Percentiles rank a stretch among this genome's conserved stretches.
Evolutionary conservation across 441 rosid species (phyloP).

Genomic region (Corymbia citriodora): DNA sequence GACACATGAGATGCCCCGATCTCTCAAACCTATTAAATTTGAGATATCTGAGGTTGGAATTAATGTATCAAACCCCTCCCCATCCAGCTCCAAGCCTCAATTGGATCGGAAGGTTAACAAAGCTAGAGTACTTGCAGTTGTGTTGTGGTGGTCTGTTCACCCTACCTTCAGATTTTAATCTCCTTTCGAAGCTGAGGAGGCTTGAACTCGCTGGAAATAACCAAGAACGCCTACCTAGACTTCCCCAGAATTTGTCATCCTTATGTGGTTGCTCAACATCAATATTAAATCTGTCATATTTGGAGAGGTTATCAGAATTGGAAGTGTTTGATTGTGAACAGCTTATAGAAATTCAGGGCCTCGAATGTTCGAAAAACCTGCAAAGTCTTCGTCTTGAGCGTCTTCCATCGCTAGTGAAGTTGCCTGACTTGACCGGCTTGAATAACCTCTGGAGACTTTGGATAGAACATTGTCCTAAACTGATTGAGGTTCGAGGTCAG

Average conservation of each 20-base stretch:
- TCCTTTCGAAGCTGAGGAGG: not conserved
- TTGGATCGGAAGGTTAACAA: not conserved
- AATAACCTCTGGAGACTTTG: fast-evolving
- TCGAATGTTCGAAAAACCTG: not conserved
- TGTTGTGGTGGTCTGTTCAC: fast-evolving
- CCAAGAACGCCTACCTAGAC: not conserved
- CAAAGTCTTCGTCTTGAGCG: fast-evolving
- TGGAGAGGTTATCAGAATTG: not conserved
- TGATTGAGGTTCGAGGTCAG: too few relatives aligned
- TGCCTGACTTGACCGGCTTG: not conserved
- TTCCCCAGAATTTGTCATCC: not conserved
- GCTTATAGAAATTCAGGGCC: not conserved
- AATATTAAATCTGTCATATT: not conserved
- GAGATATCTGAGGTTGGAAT: not conserved
- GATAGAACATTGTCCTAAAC: not conserved
- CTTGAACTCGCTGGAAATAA: fast-evolving
- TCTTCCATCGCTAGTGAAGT: not conserved
- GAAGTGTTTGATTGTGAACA: fast-evolving
- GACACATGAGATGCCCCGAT: not conserved
- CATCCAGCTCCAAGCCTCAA: not conserved
- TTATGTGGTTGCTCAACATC: fast-evolving
- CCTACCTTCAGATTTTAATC: not conserved
- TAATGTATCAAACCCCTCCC: not conserved
- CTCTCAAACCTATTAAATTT: not conserved
- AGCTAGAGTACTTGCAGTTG: not conserved